Evolutionary conservation across 2,329 filamentous ascomycete genomes (phyloP).

Genomic region (Beauveria brongniartii): DNA sequence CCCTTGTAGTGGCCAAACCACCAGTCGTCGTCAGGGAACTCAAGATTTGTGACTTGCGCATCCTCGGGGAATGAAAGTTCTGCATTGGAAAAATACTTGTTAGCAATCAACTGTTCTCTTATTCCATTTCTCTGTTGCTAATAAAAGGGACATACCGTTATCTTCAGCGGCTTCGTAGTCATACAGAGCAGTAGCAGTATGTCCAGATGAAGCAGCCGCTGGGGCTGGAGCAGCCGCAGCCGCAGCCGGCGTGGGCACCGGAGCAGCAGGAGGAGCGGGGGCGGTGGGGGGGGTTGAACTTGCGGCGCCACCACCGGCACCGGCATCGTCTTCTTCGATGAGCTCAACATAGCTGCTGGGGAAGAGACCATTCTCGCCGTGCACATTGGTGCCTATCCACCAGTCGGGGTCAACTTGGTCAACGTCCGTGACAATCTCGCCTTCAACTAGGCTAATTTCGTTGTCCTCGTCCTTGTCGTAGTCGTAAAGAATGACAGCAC

Average conservation of each 20-base stretch:
- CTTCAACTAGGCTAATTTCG: slow-evolving; percentile 84
- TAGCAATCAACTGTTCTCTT: slow-evolving; percentile 16
- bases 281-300: slow-evolving; percentile 25
- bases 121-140: neutral
- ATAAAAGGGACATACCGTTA: slow-evolving; percentile 51
- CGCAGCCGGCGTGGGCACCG: slow-evolving; percentile 27
- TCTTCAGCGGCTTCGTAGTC: slow-evolving; percentile 97
- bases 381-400: slow-evolving; percentile 91
- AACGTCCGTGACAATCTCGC: slow-evolving; percentile 81
- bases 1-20: slow-evolving; percentile 87
- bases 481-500: slow-evolving; percentile 81
- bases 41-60: slow-evolving; percentile 71
- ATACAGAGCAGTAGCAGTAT: slow-evolving; percentile 77
- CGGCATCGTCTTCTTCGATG: slow-evolving; percentile 51
- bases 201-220: slow-evolving; percentile 35
- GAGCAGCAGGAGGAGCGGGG: slow-evolving; percentile 29
- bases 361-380: slow-evolving; percentile 83
- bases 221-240: slow-evolving; percentile 30
- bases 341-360: slow-evolving; percentile 96
- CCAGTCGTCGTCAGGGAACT: slow-evolving; percentile 98
- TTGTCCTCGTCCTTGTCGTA: slow-evolving; percentile 98
- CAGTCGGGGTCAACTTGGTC: slow-evolving; percentile 98
- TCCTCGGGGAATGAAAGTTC: slow-evolving; percentile 80
- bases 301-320: slow-evolving; percentile 21
- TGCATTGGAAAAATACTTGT: slow-evolving; percentile 29